Percentiles rank a stretch among this genome's conserved stretches.
These are phyloP conservation scores for Biscutella laevigata DNA, from an alignment of 441 rosid genomes.

Conservation along the genomic window DNA sequence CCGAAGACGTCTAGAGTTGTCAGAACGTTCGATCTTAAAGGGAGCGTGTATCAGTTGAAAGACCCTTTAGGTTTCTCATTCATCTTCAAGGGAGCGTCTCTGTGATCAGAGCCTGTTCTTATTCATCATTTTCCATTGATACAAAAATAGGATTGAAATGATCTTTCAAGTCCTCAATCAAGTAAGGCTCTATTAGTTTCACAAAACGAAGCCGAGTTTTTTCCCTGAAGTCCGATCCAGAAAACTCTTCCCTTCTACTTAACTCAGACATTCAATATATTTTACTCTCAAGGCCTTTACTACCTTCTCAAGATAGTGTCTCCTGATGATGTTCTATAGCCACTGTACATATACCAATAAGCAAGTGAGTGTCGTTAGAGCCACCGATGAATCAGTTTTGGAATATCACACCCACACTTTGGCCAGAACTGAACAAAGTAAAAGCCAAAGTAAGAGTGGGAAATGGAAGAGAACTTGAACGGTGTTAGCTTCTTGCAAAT, in stretches of 20 bases:
- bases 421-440: conserved; percentile 77
- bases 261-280: conserved; percentile 56
- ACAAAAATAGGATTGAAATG: conserved; percentile 24
- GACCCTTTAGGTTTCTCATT: no score
- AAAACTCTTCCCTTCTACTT: conserved; percentile 64
- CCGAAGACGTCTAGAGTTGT: no score
- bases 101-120: conserved; percentile 16
- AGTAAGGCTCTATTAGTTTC: conserved; percentile 58
- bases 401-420: conserved; percentile 45
- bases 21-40: no score
- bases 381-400: conserved; percentile 86
- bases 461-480: conserved; percentile 38
- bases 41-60: no score
- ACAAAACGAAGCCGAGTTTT: conserved; percentile 49
- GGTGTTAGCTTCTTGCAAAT: conserved; percentile 30
- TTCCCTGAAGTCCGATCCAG: conserved; percentile 78
- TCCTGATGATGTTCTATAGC: conserved; percentile 49
- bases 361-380: conserved; percentile 62
- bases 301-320: conserved; percentile 46
- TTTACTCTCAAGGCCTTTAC: conserved; percentile 45
- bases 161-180: conserved; percentile 46
- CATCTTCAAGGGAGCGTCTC: no score
- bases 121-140: conserved; percentile 8
- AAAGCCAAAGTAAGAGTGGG: conserved; percentile 57
- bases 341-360: conserved; percentile 82